Evolutionary conservation across 768 basidiomycete genomes (phyloP).

Genomic region (Suillus subluteus): DNA sequence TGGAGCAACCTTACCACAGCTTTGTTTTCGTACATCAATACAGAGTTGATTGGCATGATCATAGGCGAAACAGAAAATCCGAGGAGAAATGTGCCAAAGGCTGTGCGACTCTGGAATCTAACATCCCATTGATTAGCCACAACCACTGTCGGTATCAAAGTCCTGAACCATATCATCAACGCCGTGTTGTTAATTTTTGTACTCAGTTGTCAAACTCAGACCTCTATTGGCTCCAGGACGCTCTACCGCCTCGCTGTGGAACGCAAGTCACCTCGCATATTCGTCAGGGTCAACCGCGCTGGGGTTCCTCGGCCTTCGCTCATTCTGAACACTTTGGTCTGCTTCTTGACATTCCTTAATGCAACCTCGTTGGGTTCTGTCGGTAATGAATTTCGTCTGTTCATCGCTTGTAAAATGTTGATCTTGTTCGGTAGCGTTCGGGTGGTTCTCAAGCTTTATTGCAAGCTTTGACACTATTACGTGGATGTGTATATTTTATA

Average conservation of each 20-base stretch:
- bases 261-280: constrained; percentile 48
- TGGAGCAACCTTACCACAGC: constrained; percentile 35
- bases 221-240: constrained; percentile 54
- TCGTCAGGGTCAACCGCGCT: constrained; percentile 38
- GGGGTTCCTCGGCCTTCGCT: constrained; percentile 44
- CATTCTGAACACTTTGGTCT: constrained; percentile 57
- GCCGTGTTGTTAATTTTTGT: constrained; percentile 53
- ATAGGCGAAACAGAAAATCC: constrained; percentile 27
- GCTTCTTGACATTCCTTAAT: constrained; percentile 61
- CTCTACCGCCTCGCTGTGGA: constrained; percentile 51
- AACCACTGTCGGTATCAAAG: constrained; percentile 47
- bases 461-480: constrained; percentile 37
- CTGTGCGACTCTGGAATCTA: constrained; percentile 43
- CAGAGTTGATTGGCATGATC: constrained; percentile 43
- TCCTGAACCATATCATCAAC: constrained; percentile 45
- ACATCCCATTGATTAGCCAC: constrained; percentile 33
- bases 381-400: constrained; percentile 35
- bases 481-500: constrained; percentile 36
- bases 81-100: not conserved
- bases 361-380: constrained; percentile 52
- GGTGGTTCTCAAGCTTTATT: constrained; percentile 34
- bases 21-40: constrained; percentile 41
- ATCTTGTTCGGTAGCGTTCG: constrained; percentile 19
- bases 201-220: constrained; percentile 54
- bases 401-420: not conserved